Base-by-base conservation (phyloP, 495 filamentous ascomycete species). In the Acidiella bohemica region DNA sequence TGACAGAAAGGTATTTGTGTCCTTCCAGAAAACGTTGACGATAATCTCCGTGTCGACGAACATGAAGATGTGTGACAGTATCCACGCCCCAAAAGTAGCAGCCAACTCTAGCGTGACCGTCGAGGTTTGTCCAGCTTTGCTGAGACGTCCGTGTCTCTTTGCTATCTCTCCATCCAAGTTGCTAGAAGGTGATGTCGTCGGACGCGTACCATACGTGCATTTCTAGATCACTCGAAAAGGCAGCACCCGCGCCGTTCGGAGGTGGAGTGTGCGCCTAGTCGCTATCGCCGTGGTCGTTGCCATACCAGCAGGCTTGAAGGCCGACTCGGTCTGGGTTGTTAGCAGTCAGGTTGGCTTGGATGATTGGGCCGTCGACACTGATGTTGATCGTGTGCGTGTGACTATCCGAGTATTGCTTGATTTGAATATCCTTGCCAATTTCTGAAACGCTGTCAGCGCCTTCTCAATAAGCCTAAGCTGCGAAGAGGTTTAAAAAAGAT, bases 221-320 rank as follows among this genome's bases (percentile, higher is more conserved):
- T 3, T 57, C 51, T 14, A 41, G 23, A 36, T 45, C 37, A 23
- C 28, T 29, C 7, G 47, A 18, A 17, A 14, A 28, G 9, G 41
- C 20, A 13, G 50, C 41, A 14, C 42, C 47, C 21, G 42, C 36
- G 19, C 41, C 39, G 21, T 39, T 30, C 31, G 42, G 42, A 7
- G 39, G 42, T 11, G 42, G 42, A 2, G 42, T 39, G 27, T 47
- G 44, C 9, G n/a, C 45, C 24, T 48, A 53, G 28, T 51, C 50
- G 4, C 44, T 35, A 18, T 57, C 56, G 19, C 53, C 55, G 42
- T 62, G 60, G 42, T 53, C 59, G 41, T 50, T 52, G 14, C 56
- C 59, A 39, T 60, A 58, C 56, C 56, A 61, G 41, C 59, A 61
- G 9, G 56, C 58, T 45, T 60, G 49, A 20, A 62, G 46, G 29